These are phyloP conservation scores for Pseudotsuga menziesii DNA, from an alignment of 75 land plant genomes.

Conservation along the genomic window DNA sequence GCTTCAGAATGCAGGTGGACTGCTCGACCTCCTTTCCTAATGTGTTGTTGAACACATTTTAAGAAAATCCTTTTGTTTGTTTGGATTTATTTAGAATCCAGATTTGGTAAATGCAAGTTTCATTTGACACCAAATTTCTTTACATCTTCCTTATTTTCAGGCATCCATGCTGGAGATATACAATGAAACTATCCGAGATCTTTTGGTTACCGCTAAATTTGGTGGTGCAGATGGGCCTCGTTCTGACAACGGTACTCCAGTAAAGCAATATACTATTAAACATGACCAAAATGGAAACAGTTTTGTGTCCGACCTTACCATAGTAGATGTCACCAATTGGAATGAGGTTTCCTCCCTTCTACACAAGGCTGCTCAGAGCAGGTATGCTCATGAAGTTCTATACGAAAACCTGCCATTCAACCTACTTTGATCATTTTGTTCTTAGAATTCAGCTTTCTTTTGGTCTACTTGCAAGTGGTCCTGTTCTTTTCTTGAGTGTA, in stretches of 20 bases:
- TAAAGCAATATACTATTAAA: conserved; percentile 73
- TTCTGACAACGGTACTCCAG: conserved; percentile 22
- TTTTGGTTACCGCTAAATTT: conserved; percentile 42
- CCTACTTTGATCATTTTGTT: background rate
- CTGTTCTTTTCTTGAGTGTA: background rate
- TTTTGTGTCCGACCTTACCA: conserved; percentile 79
- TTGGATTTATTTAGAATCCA: background rate
- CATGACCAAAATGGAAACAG: conserved; percentile 87
- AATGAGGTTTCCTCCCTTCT: conserved; percentile 79
- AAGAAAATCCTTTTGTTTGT: background rate
- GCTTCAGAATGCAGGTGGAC: conserved; percentile 83
- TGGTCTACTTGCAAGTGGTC: background rate
- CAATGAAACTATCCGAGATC: conserved; percentile 92
- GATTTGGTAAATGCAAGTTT: background rate
- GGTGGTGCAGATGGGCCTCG: conserved; percentile 13
- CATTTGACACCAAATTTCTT: background rate
- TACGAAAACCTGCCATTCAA: background rate
- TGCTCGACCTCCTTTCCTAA: background rate
- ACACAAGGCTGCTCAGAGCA: conserved; percentile 79
- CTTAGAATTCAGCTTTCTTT: background rate
- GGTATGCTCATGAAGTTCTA: conserved; percentile 52
- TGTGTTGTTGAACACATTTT: background rate
- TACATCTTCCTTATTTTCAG: conserved; percentile 27
- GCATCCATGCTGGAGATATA: conserved; percentile 98
- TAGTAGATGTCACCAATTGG: conserved; percentile 74